These are phyloP conservation scores for Diplodia intermedia DNA, from an alignment of 2,329 filamentous ascomycete species.

Conservation along the genomic window DNA sequence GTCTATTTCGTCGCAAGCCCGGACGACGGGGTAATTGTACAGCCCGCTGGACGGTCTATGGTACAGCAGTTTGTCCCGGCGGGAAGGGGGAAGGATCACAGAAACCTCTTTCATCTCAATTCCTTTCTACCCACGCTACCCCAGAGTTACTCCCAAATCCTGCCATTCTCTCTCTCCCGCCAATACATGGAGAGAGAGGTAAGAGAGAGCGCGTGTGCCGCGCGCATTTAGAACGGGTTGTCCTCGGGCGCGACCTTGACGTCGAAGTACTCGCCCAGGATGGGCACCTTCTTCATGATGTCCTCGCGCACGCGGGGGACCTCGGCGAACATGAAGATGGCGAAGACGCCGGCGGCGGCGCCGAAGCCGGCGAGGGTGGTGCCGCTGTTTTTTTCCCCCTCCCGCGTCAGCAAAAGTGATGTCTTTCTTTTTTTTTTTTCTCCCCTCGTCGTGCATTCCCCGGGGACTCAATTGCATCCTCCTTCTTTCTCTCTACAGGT, in stretches of 20 bases:
- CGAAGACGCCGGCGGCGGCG: constrained; percentile 63
- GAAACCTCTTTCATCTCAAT: too few species aligned
- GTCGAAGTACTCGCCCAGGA: constrained; percentile 64
- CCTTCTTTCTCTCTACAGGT: too few species aligned
- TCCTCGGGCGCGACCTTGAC: constrained; percentile 67
- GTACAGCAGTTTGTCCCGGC: too few species aligned
- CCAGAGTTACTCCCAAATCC: too few species aligned
- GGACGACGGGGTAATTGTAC: too few species aligned
- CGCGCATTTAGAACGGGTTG: constrained; percentile 60
- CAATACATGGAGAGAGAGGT: neutral
- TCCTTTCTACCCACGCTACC: neutral
- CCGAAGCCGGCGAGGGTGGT: constrained; percentile 62
- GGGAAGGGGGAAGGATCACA: too few species aligned
- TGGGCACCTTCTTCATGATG: constrained; percentile 66
- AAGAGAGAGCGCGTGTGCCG: neutral
- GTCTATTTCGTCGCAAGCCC: too few species aligned
- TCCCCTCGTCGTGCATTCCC: too few species aligned
- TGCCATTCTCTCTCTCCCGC: too few species aligned
- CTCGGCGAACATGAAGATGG: constrained; percentile 70
- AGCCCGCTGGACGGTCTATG: too few species aligned
- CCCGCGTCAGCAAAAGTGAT: neutral
- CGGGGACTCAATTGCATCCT: too few species aligned
- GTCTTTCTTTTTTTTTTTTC: too few species aligned
- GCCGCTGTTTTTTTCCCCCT: constrained; percentile 38
- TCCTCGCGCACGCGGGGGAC: constrained; percentile 68